Evolutionary conservation across 2,329 filamentous ascomycete genomes (phyloP), one percentile per base, ranked within the genome.

Genomic region (Penicillium sp.): DNA sequence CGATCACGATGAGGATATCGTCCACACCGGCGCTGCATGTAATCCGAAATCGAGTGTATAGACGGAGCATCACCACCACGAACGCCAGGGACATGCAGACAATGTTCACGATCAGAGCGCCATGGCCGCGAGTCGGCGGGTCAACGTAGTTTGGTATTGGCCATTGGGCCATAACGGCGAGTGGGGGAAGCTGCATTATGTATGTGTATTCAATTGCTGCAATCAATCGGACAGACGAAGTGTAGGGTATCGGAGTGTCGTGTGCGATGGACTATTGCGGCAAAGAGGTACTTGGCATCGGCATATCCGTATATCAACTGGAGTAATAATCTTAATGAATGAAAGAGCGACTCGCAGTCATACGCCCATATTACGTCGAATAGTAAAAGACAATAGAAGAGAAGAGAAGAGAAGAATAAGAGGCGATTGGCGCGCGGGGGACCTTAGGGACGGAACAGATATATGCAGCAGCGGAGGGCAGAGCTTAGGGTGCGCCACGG

Each of bases 121-220:
- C 69, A 56, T 72, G 69, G 10, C 74, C 74, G 52, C 74, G 69
- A 25, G 69, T 73, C 12, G 63, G 64, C 5, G 77, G 77, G 54
- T 79, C 60, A 43, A 70, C 53, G 56, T 75, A 74, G 54, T 79
- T 79, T 6, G 77, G 72, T 29, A 45, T 58, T 5, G 77, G 77
- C 76, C 75, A 79, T 56, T 65, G 62, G 15, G 60, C 56, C 40
- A 73, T 47, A 18, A 77, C 70, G 18, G 68, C 62, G n/a, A 62
- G 31, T n/a, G 75, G 72, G 25, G 75, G 72, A 23, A 71, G 54
- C 41, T 63, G 61, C 70, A 72, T 73, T 47, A 31, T 65, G 50
- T 13, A 9, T 24, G 12, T 39, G 20, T 40, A 15, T 37, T 5
- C 15, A 2, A 23, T 23, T 9, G 33, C 9, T 37, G 33, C 33